Evolutionary conservation across 192 early-diverging fungal genomes (phyloP).

Genomic region (Spinellus fusiger): DNA sequence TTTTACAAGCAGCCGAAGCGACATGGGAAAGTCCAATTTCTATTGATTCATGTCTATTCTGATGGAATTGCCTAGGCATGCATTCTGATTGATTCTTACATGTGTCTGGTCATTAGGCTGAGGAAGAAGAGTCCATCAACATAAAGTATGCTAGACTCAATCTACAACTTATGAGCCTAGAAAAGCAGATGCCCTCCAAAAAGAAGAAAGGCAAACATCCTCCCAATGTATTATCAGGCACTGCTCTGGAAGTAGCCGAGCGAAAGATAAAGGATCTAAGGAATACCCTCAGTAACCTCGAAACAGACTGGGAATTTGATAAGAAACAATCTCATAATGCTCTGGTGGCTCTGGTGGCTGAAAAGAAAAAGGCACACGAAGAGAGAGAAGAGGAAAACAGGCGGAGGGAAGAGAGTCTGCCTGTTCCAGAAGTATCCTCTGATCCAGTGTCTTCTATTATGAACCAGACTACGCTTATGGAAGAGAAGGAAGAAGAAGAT

Average conservation of each 20-base stretch:
- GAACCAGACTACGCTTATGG: too few relatives aligned
- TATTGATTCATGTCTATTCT: too few relatives aligned
- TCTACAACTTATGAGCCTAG: constrained; percentile 9
- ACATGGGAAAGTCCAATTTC: neutral
- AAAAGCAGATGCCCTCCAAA: constrained; percentile 5
- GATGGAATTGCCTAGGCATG: too few relatives aligned
- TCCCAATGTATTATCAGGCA: neutral
- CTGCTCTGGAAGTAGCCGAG: constrained; percentile 2
- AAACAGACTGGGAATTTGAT: constrained; percentile 36
- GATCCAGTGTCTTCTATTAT: too few relatives aligned
- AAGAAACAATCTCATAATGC: constrained; percentile 26
- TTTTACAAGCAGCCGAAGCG: constrained; percentile 15
- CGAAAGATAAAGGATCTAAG: constrained; percentile 26
- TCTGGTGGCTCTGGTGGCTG: neutral
- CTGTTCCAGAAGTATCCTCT: too few relatives aligned
- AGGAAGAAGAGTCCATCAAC: constrained; percentile 12
- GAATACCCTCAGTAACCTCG: constrained; percentile 26
- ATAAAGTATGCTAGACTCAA: constrained; percentile 9
- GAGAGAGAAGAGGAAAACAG: constrained; percentile 29
- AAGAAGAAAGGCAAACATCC: constrained; percentile 6
- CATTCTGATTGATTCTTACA: too few relatives aligned
- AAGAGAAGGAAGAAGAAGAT: too few relatives aligned
- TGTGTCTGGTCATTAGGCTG: too few relatives aligned
- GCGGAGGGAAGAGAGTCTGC: constrained; percentile 10
- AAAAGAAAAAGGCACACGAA: neutral